Conservation (phyloP, 2,329 filamentous ascomycete genomes). For the Aspergillus neoniger region DNA sequence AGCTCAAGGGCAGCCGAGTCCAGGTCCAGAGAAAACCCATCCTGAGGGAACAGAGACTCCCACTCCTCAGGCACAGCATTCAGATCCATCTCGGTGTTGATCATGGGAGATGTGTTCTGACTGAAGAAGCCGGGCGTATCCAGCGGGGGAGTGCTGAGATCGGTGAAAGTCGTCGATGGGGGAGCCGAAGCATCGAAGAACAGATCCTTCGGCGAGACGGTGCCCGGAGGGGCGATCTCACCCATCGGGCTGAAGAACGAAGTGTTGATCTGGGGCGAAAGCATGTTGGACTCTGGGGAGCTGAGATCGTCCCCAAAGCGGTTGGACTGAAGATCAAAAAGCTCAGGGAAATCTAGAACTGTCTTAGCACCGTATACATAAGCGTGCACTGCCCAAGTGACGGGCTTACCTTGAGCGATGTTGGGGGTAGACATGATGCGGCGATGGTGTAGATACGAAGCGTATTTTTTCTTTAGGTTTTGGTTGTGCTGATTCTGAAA, state of each 20-base stretch:
- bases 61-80: slow-evolving; percentile 60
- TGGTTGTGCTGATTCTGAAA: slow-evolving; percentile 34
- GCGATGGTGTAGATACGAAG: slow-evolving; percentile 24
- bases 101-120: slow-evolving; percentile 78
- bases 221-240: slow-evolving; percentile 51
- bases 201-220: slow-evolving; percentile 82
- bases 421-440: slow-evolving; percentile 45
- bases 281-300: slow-evolving; percentile 28
- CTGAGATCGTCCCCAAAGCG: slow-evolving; percentile 29
- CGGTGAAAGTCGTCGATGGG: slow-evolving; percentile 78
- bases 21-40: slow-evolving; percentile 29
- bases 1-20: slow-evolving; percentile 40
- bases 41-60: slow-evolving; percentile 62
- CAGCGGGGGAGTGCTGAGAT: slow-evolving; percentile 79
- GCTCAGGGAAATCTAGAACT: slow-evolving; percentile 26
- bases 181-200: slow-evolving; percentile 75
- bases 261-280: slow-evolving; percentile 28
- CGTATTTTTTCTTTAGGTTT: slow-evolving; percentile 9
- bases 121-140: slow-evolving; percentile 71
- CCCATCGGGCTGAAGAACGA: slow-evolving; percentile 51
- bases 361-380: slow-evolving; percentile 25
- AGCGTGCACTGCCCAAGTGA: background rate
- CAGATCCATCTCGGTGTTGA: slow-evolving; percentile 61
- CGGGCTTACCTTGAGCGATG: slow-evolving; percentile 38
- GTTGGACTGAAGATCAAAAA: slow-evolving; percentile 34